Percentiles rank a stretch among this genome's conserved stretches.
Conservation (phyloP, 2,329 filamentous ascomycete species). For the Aspergillus bombycis region DNA sequence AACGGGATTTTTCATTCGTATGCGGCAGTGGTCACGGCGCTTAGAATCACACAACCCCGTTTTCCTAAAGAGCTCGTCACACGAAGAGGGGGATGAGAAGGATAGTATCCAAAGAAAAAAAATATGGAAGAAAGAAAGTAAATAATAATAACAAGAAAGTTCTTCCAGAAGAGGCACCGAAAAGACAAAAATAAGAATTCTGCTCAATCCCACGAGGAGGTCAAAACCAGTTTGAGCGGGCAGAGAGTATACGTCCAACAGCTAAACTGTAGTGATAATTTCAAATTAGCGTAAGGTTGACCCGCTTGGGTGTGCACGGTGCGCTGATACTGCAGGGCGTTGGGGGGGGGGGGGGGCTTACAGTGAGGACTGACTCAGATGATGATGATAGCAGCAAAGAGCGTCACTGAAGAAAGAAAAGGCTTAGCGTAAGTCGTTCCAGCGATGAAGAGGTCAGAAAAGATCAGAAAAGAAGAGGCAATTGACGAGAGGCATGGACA, state of each 20-base stretch:
- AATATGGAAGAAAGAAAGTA: constrained; percentile 11
- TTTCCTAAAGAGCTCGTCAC: background rate
- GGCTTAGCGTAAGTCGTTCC: background rate
- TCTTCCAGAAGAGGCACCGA: constrained; percentile 20
- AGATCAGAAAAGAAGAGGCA: background rate
- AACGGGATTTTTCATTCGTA: constrained; percentile 15
- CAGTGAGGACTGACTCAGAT: background rate
- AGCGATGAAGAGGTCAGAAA: constrained; percentile 1
- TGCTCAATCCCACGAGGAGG: constrained; percentile 16
- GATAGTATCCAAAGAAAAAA: background rate
- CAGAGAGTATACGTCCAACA: constrained; percentile 10
- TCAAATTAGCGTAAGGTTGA: constrained; percentile 14
- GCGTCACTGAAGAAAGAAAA: constrained; percentile 6
- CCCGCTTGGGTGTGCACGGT: constrained; percentile 24
- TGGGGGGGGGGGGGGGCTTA: constrained; percentile 1
- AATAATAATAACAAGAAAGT: constrained; percentile 7
- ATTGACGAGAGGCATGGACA: constrained; percentile 4
- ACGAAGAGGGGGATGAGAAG: background rate
- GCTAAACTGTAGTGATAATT: constrained; percentile 10
- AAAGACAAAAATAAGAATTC: constrained; percentile 6
- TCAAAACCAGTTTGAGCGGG: constrained; percentile 8
- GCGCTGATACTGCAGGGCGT: constrained; percentile 9
- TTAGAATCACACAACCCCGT: background rate
- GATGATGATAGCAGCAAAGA: constrained; percentile 1
- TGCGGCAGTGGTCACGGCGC: constrained; percentile 10